Evolutionary conservation across 2,329 filamentous ascomycete species (phyloP).

Genomic region (Talaromyces sp.): DNA sequence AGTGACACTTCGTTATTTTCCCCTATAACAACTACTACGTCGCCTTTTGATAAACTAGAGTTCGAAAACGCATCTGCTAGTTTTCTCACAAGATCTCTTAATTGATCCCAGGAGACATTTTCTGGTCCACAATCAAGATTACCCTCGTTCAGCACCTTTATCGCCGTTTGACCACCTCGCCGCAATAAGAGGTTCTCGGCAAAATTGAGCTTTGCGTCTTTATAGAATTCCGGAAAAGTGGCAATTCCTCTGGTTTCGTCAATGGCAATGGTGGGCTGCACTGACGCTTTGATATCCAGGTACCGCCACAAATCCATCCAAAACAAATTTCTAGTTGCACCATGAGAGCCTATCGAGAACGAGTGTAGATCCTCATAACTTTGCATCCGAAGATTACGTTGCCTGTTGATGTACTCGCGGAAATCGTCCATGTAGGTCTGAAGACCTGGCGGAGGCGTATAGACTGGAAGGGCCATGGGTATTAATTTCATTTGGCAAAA

Average conservation of each 20-base stretch:
- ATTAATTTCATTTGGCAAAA: background rate
- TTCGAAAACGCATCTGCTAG: background rate
- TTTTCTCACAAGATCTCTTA: background rate
- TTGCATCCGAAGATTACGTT: background rate
- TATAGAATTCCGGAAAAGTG: background rate
- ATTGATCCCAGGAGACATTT: background rate
- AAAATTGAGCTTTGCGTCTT: background rate
- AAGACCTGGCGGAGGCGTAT: background rate
- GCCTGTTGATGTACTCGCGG: background rate
- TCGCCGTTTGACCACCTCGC: background rate
- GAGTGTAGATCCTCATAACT: conserved; percentile 1
- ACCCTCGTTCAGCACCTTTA: background rate
- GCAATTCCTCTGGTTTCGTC: background rate
- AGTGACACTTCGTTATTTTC: background rate
- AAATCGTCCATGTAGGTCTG: conserved; percentile 1
- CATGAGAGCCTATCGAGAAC: background rate
- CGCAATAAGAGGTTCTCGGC: background rate
- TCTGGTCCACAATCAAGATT: background rate
- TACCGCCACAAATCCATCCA: conserved; percentile 1
- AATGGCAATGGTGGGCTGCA: background rate
- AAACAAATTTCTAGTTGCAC: background rate
- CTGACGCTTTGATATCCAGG: conserved; percentile 3
- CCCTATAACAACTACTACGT: background rate
- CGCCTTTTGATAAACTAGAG: background rate
- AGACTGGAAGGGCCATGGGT: no score